Evolutionary conservation across 2,329 filamentous ascomycete species (phyloP).

Genomic region (Arthroderma sp.): DNA sequence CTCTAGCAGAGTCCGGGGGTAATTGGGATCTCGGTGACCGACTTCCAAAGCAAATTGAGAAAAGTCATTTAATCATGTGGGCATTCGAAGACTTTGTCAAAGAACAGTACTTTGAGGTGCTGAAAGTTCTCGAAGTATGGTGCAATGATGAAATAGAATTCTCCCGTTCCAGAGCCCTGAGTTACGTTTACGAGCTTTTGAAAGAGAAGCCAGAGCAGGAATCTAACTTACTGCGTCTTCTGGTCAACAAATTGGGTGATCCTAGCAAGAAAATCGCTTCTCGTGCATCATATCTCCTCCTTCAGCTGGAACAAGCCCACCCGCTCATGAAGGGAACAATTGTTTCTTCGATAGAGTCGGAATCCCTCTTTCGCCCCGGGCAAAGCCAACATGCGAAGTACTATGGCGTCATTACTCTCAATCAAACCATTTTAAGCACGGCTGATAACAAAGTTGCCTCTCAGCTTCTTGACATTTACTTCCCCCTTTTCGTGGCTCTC

Average conservation of each 20-base stretch:
- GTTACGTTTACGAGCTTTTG: slow-evolving; percentile 80
- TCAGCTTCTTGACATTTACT: slow-evolving; percentile 79
- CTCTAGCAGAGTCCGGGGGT: slow-evolving; percentile 50
- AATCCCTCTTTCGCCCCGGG: slow-evolving; percentile 73
- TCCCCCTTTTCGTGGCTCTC: slow-evolving; percentile 71
- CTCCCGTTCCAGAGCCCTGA: slow-evolving; percentile 73
- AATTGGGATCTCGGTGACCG: slow-evolving; percentile 58
- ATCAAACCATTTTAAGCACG: slow-evolving; percentile 82
- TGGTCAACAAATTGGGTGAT: slow-evolving; percentile 96
- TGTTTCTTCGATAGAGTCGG: slow-evolving; percentile 71
- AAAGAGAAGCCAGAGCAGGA: slow-evolving; percentile 97
- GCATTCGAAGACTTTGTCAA: slow-evolving; percentile 94
- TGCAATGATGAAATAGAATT: slow-evolving; percentile 93
- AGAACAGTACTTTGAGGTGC: slow-evolving; percentile 79
- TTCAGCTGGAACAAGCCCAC: slow-evolving; percentile 79
- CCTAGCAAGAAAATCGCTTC: slow-evolving; percentile 92
- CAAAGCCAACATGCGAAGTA: slow-evolving; percentile 86
- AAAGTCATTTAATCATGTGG: slow-evolving; percentile 74
- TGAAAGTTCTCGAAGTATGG: slow-evolving; percentile 85
- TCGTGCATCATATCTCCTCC: slow-evolving; percentile 78
- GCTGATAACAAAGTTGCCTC: slow-evolving; percentile 74
- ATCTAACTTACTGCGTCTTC: slow-evolving; percentile 74
- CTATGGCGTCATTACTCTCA: slow-evolving; percentile 90
- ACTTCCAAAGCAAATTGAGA: slow-evolving; percentile 61
- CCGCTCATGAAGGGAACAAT: slow-evolving; percentile 89